Evolutionary conservation across 1,284 basidiomycete genomes (phyloP).

Genomic region (Ceratobasidium sp.): DNA sequence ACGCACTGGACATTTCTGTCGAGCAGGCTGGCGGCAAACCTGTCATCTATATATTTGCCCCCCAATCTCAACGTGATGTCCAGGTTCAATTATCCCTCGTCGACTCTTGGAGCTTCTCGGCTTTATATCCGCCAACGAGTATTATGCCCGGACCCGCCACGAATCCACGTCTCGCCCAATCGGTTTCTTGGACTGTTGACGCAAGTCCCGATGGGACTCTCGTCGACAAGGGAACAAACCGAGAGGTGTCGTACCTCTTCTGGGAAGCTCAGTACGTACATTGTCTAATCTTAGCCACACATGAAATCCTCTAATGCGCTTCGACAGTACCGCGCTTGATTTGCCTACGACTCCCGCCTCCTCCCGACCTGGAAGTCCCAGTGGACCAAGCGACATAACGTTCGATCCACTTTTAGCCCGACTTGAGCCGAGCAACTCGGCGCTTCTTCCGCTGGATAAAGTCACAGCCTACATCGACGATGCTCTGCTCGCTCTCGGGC

Average conservation of each 20-base stretch:
- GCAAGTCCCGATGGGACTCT: constrained; percentile 50
- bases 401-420: constrained; percentile 44
- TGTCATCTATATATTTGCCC: constrained; percentile 47
- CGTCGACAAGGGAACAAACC: constrained; percentile 47
- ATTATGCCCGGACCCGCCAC: background rate
- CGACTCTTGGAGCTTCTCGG: constrained; percentile 49
- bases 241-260: constrained; percentile 53
- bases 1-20: too few relatives aligned
- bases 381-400: constrained; percentile 50
- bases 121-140: constrained; percentile 47
- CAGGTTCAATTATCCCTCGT: constrained; percentile 47
- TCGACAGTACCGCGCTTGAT: background rate
- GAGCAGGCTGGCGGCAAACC: constrained; percentile 41
- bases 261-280: constrained; percentile 53
- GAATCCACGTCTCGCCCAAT: constrained; percentile 27
- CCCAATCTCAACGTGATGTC: constrained; percentile 17
- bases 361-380: constrained; percentile 7
- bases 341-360: background rate
- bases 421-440: constrained; percentile 49
- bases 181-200: constrained; percentile 51
- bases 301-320: constrained; percentile 49
- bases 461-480: constrained; percentile 56
- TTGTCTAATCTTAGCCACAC: constrained; percentile 38
- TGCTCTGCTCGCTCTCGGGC: constrained; percentile 52
- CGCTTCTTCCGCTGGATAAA: constrained; percentile 51